phyloP scores from a whole-genome alignment of 345 rosid genomes.

The Lepidium africanum region DNA sequence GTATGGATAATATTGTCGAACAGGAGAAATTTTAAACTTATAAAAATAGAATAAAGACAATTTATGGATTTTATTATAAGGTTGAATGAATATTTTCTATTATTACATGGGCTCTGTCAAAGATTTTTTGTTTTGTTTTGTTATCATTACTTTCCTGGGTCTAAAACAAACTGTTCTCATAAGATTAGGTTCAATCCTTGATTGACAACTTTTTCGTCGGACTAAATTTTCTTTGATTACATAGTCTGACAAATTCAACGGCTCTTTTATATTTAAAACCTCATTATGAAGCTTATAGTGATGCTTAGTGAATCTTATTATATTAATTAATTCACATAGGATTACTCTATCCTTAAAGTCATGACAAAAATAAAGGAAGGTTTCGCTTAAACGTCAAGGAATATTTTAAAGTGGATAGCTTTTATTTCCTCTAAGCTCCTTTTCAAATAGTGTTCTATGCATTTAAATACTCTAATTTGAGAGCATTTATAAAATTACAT shows the following conservation, averaged over 20 bases:
- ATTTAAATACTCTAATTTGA: neutral
- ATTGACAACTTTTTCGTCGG: neutral
- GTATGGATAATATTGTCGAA: neutral
- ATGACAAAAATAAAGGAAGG: neutral
- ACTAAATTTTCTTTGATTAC: neutral
- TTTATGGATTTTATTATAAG: neutral
- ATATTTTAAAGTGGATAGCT: conserved; percentile 5
- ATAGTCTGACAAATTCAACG: neutral
- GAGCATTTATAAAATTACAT: neutral
- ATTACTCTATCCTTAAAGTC: neutral
- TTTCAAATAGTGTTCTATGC: neutral
- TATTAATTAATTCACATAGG: neutral
- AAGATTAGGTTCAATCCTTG: neutral
- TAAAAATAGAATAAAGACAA: neutral
- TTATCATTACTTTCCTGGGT: neutral
- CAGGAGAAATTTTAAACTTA: neutral
- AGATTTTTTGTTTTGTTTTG: neutral
- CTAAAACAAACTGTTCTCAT: neutral
- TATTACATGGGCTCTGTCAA: neutral
- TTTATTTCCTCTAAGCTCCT: neutral
- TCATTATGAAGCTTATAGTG: neutral
- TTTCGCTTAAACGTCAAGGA: conserved; percentile 24
- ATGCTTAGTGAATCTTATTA: neutral
- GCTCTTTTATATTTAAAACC: neutral
- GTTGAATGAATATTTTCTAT: neutral